Evolutionary conservation across 2,329 filamentous ascomycete genomes (phyloP).

Genomic region (Pseudogymnoascus sp.): DNA sequence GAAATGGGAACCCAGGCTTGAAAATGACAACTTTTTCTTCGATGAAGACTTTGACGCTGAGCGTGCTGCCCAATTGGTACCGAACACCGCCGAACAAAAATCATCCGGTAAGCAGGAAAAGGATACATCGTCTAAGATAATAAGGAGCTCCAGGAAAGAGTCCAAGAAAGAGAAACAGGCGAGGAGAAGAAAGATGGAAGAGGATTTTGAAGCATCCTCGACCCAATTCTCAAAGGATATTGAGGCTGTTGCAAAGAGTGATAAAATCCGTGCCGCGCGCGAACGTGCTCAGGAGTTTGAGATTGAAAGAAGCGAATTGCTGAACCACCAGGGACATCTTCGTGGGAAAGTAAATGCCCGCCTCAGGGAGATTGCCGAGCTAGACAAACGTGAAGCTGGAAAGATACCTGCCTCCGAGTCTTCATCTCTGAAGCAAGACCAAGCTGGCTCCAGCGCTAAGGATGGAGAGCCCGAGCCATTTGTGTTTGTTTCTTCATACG

Average conservation of each 20-base stretch:
- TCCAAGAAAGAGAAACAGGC: slow-evolving; percentile 22
- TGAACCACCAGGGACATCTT: slow-evolving; percentile 21
- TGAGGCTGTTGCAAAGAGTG: slow-evolving; percentile 7
- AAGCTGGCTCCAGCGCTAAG: neutral
- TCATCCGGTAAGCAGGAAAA: neutral
- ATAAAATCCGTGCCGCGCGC: slow-evolving; percentile 17
- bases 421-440: neutral
- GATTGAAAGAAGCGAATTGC: slow-evolving; percentile 22
- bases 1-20: slow-evolving; percentile 11
- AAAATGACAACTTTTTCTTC: slow-evolving; percentile 13
- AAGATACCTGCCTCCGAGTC: slow-evolving; percentile 33
- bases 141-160: slow-evolving; percentile 15
- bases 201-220: slow-evolving; percentile 20
- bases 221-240: neutral
- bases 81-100: neutral
- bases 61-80: neutral
- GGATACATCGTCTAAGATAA: slow-evolving; percentile 1
- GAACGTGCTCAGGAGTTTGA: slow-evolving; percentile 22
- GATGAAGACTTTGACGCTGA: neutral
- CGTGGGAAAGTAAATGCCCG: slow-evolving; percentile 18
- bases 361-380: slow-evolving; percentile 18
- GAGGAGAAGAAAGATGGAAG: slow-evolving; percentile 25
- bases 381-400: slow-evolving; percentile 13
- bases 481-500: slow-evolving; percentile 10
- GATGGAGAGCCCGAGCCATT: neutral